Base-by-base conservation (phyloP, 2,329 filamentous ascomycete genomes). In the Simplicillium aogashimaense region DNA sequence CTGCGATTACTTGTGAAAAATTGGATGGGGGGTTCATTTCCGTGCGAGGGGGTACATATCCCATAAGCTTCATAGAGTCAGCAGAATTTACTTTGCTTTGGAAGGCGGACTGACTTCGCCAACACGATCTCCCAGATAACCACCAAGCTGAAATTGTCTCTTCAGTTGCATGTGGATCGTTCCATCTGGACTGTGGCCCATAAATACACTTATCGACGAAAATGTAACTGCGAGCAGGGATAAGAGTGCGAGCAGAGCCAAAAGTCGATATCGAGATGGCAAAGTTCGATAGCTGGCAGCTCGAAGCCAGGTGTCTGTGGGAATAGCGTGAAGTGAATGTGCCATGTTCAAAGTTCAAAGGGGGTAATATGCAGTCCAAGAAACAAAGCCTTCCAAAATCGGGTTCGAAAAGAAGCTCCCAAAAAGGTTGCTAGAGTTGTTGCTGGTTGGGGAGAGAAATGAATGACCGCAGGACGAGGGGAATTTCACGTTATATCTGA, bases 131-230 rank as follows among this genome's bases (percentile, higher is more conserved):
- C 39, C 45, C 2, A 53, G 17, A 17, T 48, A 37, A 11, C 48
- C 50, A 7, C 46, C 49, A 6, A 53, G 46, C 41, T 53, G 52
- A 20, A 54, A 54, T 33, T 54, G 52, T 4, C 51, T 46, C 35
- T 38, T 48, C 28, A 25, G 37, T 29, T 43, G 36, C 13, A 12
- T 28, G 9, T 2, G 38, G 35, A 17, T 37, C 37, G 18, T 45
- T 35, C 13, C 36, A 3, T 3, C 18, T 14, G 10, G 35, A 28
- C 13, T 38, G 31, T 35, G 15, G 3, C 9, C 33, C 6, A 16
- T 3, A 14, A 35, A 17, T 6, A 35, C 11, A 14, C 5, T 35
- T 10, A 18, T 18, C 11, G 33, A 15, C 5, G 10, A 17, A 17
- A 25, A 6, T 25, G 20, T 25, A 5, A 25, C 6, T 25, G 20